These are phyloP conservation scores for Malus sylvestris DNA, from an alignment of 306 rosid species.

Conservation along the genomic window DNA sequence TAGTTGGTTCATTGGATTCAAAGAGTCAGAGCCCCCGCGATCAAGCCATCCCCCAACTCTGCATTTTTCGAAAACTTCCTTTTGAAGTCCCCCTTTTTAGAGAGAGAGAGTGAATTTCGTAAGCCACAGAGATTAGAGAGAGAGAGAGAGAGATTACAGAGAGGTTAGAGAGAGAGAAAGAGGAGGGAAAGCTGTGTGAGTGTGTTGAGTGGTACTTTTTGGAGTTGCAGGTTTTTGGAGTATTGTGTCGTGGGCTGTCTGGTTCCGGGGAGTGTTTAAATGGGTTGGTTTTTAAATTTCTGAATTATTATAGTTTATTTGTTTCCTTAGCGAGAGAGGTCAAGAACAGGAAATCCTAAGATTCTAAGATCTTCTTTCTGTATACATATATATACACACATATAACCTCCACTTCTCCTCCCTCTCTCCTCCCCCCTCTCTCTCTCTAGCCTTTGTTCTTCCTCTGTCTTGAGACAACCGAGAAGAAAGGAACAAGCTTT, in stretches of 20 bases:
- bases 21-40: not conserved
- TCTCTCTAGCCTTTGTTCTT: not conserved
- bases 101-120: constrained; percentile 17
- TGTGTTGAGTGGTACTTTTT: constrained; percentile 29
- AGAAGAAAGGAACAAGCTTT: not conserved
- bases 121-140: constrained; percentile 13
- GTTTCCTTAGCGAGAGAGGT: constrained; percentile 41
- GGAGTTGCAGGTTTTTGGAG: constrained; percentile 83
- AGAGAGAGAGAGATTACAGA: not conserved
- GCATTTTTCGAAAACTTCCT: not conserved
- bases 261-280: constrained; percentile 15
- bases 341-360: constrained; percentile 7
- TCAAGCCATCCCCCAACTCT: not conserved
- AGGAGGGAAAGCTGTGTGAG: constrained; percentile 12
- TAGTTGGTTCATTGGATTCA: not conserved
- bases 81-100: not conserved
- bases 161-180: not conserved
- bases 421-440: not conserved
- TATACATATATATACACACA: not conserved
- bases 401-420: not conserved
- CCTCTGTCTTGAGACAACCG: constrained; percentile 27
- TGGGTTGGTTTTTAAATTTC: not conserved
- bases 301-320: constrained; percentile 12
- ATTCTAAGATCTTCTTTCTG: constrained; percentile 28
- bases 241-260: constrained; percentile 68